These are phyloP conservation scores for Rhodotorula mucilaginosa DNA, from an alignment of 1,284 basidiomycete species.

Conservation along the genomic window DNA sequence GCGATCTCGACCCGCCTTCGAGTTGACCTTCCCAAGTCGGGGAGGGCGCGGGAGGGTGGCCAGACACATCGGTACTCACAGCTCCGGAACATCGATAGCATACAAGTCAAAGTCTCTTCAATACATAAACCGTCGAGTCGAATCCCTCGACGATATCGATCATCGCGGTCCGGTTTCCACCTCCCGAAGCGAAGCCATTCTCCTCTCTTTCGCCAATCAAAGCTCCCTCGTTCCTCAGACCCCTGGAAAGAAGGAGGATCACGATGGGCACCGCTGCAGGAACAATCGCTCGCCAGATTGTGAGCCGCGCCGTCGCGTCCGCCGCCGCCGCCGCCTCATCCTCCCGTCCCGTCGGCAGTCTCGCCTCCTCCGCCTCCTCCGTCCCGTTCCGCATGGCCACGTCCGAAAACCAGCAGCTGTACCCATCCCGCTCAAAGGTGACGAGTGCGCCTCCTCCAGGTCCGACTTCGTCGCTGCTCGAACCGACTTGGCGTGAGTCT, in stretches of 20 bases:
- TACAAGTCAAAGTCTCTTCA: not conserved
- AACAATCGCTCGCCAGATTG: not conserved
- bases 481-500: constrained; percentile 9
- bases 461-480: not conserved
- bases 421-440: not conserved
- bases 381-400: not conserved
- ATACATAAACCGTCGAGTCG: too few relatives aligned
- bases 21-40: constrained; percentile 1
- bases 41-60: too few relatives aligned
- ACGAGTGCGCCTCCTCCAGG: not conserved
- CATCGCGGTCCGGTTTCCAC: too few relatives aligned
- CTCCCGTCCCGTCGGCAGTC: not conserved
- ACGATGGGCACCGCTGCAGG: not conserved
- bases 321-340: not conserved
- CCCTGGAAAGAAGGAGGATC: not conserved
- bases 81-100: not conserved
- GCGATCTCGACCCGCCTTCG: not conserved
- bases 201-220: too few relatives aligned
- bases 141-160: too few relatives aligned
- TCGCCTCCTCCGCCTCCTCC: not conserved
- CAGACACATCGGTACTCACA: not conserved
- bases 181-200: too few relatives aligned
- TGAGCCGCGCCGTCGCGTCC: not conserved
- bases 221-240: too few relatives aligned
- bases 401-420: not conserved